Percentiles rank a stretch among this genome's conserved stretches.
Evolutionary conservation across 331 rosid genomes (phyloP).

Genomic region (Spiraea crenata): DNA sequence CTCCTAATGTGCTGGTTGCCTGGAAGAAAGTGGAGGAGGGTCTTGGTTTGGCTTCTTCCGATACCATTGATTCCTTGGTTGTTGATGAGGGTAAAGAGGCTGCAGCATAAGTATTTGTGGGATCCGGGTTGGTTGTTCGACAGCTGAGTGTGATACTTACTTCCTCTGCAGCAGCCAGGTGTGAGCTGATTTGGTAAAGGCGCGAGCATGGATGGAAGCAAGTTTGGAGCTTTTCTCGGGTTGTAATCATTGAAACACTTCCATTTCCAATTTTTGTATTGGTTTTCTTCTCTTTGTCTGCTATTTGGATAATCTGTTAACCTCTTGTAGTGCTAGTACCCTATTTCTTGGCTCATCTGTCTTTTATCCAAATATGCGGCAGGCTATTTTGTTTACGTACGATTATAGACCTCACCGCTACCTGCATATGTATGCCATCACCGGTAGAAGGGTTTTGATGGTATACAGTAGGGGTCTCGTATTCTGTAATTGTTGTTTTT

Average conservation of each 20-base stretch:
- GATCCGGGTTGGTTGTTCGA: background rate
- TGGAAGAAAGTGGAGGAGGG: constrained; percentile 58
- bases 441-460: background rate
- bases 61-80: constrained; percentile 10
- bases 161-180: background rate
- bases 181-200: constrained; percentile 6
- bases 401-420: background rate
- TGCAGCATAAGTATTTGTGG: constrained; percentile 22
- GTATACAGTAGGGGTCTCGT: background rate
- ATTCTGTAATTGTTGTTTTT: background rate
- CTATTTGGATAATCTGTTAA: background rate
- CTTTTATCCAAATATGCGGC: background rate
- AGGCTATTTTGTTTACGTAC: background rate
- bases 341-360: background rate
- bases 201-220: constrained; percentile 11
- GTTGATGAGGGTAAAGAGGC: constrained; percentile 36
- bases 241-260: constrained; percentile 13
- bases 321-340: background rate
- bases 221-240: constrained; percentile 15
- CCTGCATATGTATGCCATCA: constrained; percentile 4
- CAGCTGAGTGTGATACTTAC: background rate
- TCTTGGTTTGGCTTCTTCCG: constrained; percentile 47
- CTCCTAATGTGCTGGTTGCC: constrained; percentile 46
- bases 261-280: constrained; percentile 1
- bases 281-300: background rate